Conservation (phyloP, 306 rosid species). For the Biancaea sappan region DNA sequence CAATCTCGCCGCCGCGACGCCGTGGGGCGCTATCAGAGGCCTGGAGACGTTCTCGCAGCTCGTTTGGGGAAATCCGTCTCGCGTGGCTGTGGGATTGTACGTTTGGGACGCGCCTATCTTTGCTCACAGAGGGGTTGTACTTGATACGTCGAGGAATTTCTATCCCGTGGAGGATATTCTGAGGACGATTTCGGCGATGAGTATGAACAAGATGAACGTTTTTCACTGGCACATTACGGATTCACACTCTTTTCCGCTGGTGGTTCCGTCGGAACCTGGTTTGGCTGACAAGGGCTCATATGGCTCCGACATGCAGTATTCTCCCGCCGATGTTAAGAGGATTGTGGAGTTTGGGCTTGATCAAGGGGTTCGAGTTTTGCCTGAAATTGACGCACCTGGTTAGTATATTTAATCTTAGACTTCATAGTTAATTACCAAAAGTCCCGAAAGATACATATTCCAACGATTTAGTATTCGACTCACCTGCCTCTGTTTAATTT, state of each 20-base stretch:
- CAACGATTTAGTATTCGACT: not conserved
- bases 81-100: conserved; percentile 50
- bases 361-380: conserved; percentile 78
- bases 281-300: conserved; percentile 79
- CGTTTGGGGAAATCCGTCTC: conserved; percentile 59
- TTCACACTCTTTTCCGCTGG: conserved; percentile 78
- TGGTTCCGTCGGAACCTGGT: conserved; percentile 72
- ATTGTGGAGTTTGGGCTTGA: conserved; percentile 73
- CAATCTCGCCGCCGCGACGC: conserved; percentile 42
- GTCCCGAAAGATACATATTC: not conserved
- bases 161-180: conserved; percentile 58
- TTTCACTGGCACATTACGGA: conserved; percentile 93
- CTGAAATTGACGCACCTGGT: conserved; percentile 93
- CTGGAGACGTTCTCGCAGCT: conserved; percentile 84
- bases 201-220: conserved; percentile 81
- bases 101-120: conserved; percentile 64
- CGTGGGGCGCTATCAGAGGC: conserved; percentile 88
- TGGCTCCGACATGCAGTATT: conserved; percentile 64
- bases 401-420: conserved; percentile 18
- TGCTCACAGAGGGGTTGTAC: conserved; percentile 60
- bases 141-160: conserved; percentile 83
- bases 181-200: conserved; percentile 71
- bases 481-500: no score
- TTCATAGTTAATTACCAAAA: no score
- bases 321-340: conserved; percentile 55